Base-by-base conservation (phyloP, 805 yeast species). In the Blastobotrys parvus region DNA sequence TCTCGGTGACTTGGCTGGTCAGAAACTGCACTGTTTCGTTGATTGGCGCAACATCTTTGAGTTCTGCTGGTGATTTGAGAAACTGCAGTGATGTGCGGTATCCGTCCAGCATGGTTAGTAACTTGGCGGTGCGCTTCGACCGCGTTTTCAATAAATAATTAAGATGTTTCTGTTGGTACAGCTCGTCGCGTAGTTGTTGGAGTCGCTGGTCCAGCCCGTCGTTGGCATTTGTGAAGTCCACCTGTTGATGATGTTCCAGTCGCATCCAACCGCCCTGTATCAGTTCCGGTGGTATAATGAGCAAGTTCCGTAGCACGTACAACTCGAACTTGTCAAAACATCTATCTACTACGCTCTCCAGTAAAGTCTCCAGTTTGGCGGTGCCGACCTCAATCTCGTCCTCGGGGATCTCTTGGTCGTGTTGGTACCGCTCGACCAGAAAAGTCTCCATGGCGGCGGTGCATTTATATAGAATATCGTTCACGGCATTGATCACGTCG, bases 271-370 rank as follows among this genome's bases (percentile, higher is more conserved):
- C 94, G 10, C 66, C 74, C 2, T 71, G 71, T 0, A 82, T 69
- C 27, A 85, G 65, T 11, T 78, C 82, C 3, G 62, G 62, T 0
- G 95, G 95, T 15, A 89, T 65, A 10, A 72, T 73, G 43, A 89
- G 68, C 10, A 89, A 75, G 57, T 89, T 89, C 55, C 95, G 65
- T 40, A 86, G 63, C 2, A 84, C 74, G 61, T 89, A 89, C 27
- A 87, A 64, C 62, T 89, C 97, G 53, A 85, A 78, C 58, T 81
- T 81, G 60, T 89, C 97, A 59, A 86, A 88, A 57, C 84, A 84
- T 51, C 71, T 71, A 62, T 88, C 95, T 8, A 88, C 82, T 0
- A 80, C 72, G 47, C 77, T 74, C 55, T 84, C 95, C 43, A 89
- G 55, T 19, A 84, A 60, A 0, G 88, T 77, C 54, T 88, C 95